Evolutionary conservation across 352 stramenopile species (phyloP), one percentile per base, ranked within the genome.

Genomic region (Phytophthora constricta): DNA sequence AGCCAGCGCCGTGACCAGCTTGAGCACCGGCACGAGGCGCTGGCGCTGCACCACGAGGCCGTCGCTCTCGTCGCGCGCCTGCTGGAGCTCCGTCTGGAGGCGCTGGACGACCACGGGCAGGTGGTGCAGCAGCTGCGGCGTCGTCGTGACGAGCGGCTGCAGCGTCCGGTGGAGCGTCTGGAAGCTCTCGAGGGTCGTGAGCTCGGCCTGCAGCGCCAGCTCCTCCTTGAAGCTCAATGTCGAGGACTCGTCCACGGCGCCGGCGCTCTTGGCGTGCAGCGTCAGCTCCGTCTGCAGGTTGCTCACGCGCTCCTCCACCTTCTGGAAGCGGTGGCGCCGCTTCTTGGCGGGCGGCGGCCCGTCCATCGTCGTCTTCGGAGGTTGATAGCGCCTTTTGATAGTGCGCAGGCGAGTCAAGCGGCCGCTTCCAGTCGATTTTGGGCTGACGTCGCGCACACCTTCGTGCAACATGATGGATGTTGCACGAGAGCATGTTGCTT

Each of bases 181-280:
- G 72, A 94, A 96, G 58, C 72, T 86, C 56, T 93, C 86, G 62
- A 95, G 83, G 41, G 84, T 94, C 49, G 87, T 92, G 58, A 96
- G 77, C 70, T 96, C 89, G 26, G 77, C 84, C 62, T 95, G 89
- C 5, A 95, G 78, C 20, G 62, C 62, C 23, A 96, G 66, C 62
- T 96, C 89, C 54, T 96, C 89, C 59, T 89, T 77, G 76, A 96
- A 96, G 34, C 75, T 87, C 23, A 93, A 79, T 60, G 80, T 71
- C 37, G 77, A 76, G 45, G 84, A 71, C 25, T 76, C 82, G 57
- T 90, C 86, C 28, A 75, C 75, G 11, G 78, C 72, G 43, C 72
- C 74, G 51, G 84, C 91, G 34, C 74, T 94, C 86, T 96, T 96
- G 66, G 84, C 80, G 34, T 92, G 81, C 43, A 96, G 74, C 69